phyloP scores from a whole-genome alignment of 306 rosid genomes.

The Notholithocarpus densiflorus region DNA sequence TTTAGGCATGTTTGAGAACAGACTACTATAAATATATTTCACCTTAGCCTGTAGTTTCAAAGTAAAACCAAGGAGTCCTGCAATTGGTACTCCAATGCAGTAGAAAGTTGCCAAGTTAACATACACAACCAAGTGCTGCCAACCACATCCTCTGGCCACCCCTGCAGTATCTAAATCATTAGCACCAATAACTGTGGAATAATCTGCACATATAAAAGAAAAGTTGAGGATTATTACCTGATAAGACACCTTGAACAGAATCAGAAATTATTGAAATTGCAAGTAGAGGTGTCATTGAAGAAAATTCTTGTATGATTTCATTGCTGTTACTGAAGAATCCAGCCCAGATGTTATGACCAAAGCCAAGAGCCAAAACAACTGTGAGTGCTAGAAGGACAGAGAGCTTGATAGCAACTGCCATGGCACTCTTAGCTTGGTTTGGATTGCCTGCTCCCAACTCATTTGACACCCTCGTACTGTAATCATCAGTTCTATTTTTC shows the following conservation, averaged over 20 bases:
- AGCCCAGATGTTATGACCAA: conserved; percentile 67
- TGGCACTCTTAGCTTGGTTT: conserved; percentile 58
- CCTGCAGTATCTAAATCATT: conserved; percentile 43
- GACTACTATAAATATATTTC: not conserved
- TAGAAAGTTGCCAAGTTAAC: conserved; percentile 67
- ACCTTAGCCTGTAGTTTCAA: conserved; percentile 57
- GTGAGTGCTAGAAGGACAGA: conserved; percentile 51
- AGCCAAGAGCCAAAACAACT: conserved; percentile 42
- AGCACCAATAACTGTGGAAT: not conserved
- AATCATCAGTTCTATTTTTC: not conserved
- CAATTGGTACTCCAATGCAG: conserved; percentile 62
- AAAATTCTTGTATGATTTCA: conserved; percentile 44
- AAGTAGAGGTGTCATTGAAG: conserved; percentile 73
- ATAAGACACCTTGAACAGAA: conserved; percentile 72
- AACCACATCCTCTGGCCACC: conserved; percentile 82
- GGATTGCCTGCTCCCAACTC: conserved; percentile 80
- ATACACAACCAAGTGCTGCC: conserved; percentile 65
- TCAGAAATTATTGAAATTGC: conserved; percentile 62
- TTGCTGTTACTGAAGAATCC: conserved; percentile 46
- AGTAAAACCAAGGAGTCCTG: conserved; percentile 57
- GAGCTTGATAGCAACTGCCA: conserved; percentile 66
- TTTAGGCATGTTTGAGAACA: not conserved
- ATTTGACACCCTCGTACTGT: conserved; percentile 83
- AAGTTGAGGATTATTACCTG: conserved; percentile 48
- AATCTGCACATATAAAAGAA: not conserved